A percentile compares a stretch with the other conserved stretches of the same genome.
Conservation (phyloP, 2,329 filamentous ascomycete genomes). For the Clonostachys byssicola region DNA sequence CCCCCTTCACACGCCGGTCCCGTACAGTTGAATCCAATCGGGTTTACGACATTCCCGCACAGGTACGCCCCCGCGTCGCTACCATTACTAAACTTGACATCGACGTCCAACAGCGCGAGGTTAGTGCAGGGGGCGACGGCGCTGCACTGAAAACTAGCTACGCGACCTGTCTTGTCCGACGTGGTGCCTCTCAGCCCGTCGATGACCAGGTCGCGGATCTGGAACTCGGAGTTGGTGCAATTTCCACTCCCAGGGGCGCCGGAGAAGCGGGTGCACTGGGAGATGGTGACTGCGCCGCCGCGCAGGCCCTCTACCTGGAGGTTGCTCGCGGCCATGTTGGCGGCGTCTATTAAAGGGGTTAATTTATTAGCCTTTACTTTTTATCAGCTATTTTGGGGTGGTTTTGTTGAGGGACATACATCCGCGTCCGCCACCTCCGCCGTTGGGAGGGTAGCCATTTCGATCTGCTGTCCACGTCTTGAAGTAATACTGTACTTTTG, state of each 20-base stretch:
- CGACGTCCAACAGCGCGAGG: background rate
- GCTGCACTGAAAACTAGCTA: background rate
- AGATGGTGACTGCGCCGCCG: constrained; percentile 10
- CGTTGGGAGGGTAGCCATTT: constrained; percentile 47
- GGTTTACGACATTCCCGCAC: background rate
- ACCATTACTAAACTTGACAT: background rate
- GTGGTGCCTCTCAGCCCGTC: background rate
- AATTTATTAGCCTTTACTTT: background rate
- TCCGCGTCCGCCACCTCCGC: constrained; percentile 41
- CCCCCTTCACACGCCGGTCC: background rate
- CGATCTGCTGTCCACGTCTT: constrained; percentile 49
- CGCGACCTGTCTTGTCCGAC: background rate
- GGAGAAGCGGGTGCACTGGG: constrained; percentile 14
- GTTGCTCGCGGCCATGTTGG: background rate
- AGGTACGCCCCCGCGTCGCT: background rate
- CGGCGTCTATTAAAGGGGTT: background rate
- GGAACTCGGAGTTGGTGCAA: constrained; percentile 12
- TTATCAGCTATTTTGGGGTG: too few relatives aligned
- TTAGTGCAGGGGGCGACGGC: background rate
- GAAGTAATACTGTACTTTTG: constrained; percentile 24
- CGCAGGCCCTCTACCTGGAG: constrained; percentile 7
- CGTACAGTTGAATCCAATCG: background rate
- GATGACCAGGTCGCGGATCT: constrained; percentile 10
- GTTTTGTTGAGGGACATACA: constrained; percentile 14
- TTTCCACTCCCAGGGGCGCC: constrained; percentile 11